A percentile compares a stretch with the other conserved stretches of the same genome.
Conservation (phyloP, 768 basidiomycete species). For the Lactifluus rugatus region DNA sequence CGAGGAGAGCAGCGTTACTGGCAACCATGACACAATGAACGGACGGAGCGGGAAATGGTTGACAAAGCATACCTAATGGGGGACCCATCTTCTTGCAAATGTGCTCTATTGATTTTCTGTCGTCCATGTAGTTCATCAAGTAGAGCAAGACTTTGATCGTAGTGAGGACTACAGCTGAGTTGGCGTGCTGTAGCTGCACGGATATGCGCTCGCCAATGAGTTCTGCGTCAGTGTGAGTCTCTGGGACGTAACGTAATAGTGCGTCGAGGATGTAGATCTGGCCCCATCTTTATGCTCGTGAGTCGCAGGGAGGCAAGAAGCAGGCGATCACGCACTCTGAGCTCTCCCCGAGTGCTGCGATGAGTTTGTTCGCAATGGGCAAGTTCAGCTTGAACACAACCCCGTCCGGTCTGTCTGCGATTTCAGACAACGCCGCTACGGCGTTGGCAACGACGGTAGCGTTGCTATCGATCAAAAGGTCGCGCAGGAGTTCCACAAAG, state of each 20-base stretch:
- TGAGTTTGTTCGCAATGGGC: slow-evolving; percentile 78
- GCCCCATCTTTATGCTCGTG: slow-evolving; percentile 69
- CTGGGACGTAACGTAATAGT: slow-evolving; percentile 87
- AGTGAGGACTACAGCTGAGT: slow-evolving; percentile 98
- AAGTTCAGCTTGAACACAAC: slow-evolving; percentile 88
- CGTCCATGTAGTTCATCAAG: slow-evolving; percentile 99
- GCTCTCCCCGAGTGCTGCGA: slow-evolving; percentile 87
- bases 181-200: slow-evolving; percentile 92
- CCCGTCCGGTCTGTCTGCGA: slow-evolving; percentile 89
- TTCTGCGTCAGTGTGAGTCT: slow-evolving; percentile 79
- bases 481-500: slow-evolving; percentile 84
- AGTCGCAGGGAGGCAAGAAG: neutral
- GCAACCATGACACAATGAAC: neutral
- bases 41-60: neutral
- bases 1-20: slow-evolving; percentile 86
- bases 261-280: slow-evolving; percentile 98
- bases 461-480: slow-evolving; percentile 87
- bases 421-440: slow-evolving; percentile 93
- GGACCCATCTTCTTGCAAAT: slow-evolving; percentile 98
- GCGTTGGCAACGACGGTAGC: slow-evolving; percentile 97
- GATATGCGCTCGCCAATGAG: slow-evolving; percentile 93
- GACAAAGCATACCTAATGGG: slow-evolving; percentile 62
- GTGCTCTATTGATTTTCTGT: slow-evolving; percentile 71
- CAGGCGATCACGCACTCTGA: slow-evolving; percentile 68
- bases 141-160: slow-evolving; percentile 93